phyloP scores from a whole-genome alignment of 352 stramenopile species.

The Blastocystis sp. region DNA sequence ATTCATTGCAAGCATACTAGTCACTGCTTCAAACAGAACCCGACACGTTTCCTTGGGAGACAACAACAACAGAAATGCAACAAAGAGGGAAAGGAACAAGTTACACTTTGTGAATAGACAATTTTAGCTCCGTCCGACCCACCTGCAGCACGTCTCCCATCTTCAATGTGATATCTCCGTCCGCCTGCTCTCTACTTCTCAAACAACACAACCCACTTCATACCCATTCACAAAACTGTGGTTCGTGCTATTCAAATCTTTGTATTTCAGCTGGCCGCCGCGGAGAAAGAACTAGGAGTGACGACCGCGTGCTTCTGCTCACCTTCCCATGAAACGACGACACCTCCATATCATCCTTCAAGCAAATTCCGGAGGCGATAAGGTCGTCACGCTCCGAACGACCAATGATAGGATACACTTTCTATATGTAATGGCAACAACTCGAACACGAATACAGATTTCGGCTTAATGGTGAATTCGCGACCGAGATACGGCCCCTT shows the following conservation, averaged over 20 bases:
- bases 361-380: slow-evolving; percentile 34
- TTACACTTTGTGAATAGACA: neutral
- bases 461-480: slow-evolving; percentile 57
- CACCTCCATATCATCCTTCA: slow-evolving; percentile 39
- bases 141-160: slow-evolving; percentile 56
- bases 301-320: neutral
- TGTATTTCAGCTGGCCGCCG: slow-evolving; percentile 67
- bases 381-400: slow-evolving; percentile 18
- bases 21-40: no score
- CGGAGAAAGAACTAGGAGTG: slow-evolving; percentile 65
- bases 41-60: no score
- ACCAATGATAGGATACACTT: slow-evolving; percentile 45
- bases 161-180: slow-evolving; percentile 53
- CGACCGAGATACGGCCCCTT: slow-evolving; percentile 10
- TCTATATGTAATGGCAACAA: slow-evolving; percentile 18
- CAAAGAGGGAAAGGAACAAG: neutral
- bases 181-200: slow-evolving; percentile 21
- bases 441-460: slow-evolving; percentile 17
- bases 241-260: slow-evolving; percentile 54
- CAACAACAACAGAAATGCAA: neutral
- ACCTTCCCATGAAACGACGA: slow-evolving; percentile 64
- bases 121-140: slow-evolving; percentile 40
- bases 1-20: no score
- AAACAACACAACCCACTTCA: neutral
- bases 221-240: slow-evolving; percentile 71